Evolutionary conservation across 1,284 basidiomycete species (phyloP), one percentile per base, ranked within the genome.

Genomic region (Ceratobasidium sp.): DNA sequence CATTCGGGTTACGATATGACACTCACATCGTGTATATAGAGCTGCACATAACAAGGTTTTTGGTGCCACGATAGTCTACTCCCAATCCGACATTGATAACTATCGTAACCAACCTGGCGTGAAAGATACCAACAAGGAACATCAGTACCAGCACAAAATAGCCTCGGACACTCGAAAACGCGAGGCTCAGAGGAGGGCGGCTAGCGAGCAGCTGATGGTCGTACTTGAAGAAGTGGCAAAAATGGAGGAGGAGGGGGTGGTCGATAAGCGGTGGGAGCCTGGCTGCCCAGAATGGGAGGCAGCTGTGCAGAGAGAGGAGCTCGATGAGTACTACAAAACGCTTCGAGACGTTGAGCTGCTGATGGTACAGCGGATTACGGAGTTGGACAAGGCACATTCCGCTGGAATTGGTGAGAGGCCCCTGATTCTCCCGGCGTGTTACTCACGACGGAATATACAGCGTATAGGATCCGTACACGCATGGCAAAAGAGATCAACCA

Each of bases 401-500:
- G 30, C 54, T 16, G 55, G 62, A n/a, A 76, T 65, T 18, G 64
- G 74, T 77, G 62, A 16, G 55, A 48, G 18, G 46, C 60, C 33
- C 48, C 27, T 64, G 10, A 20, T 6, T n/a, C 20, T 55, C n/a
- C 12, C 20, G 12, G 30, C 33, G n/a, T 59, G 12, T 33, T 14
- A 41, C 73, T 55, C 55, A 27, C n/a, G n/a, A 23, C 14, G 20
- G 46, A 48, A 20, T 57, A 50, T 78, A 54, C 55, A 85, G 84
- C 82, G 27, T 84, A 85, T 71, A 82, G 81, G 33, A 70, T 83
- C 38, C 80, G 80, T 12, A 80, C 69, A 8, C 84, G 84, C 33
- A 84, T 85, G 48, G 81, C 80, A 1, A 84, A 83, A 73, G 81
- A 80, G 0, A 69, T 85, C 10, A 81, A 82, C 38, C 59, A 77